Percentiles rank a stretch among this genome's conserved stretches.
Evolutionary conservation across 2,329 filamentous ascomycete species (phyloP).

Genomic region (Ceratocystis huliohia): DNA sequence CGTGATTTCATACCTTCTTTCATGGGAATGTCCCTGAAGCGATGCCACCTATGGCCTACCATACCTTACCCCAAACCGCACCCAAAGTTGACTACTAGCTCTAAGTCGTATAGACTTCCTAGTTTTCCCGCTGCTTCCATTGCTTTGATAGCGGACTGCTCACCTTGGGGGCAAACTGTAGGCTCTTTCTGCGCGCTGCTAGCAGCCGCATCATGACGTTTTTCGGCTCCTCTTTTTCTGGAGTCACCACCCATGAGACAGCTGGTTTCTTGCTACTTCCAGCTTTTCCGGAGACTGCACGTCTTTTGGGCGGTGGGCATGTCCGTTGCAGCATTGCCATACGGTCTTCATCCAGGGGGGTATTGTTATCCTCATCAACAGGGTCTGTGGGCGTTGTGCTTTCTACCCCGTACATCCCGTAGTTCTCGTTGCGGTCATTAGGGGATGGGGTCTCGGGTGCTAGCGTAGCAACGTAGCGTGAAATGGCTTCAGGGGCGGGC

Average conservation of each 20-base stretch:
- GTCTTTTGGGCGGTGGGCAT: conserved; percentile 24
- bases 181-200: conserved; percentile 61
- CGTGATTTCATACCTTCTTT: conserved; percentile 5
- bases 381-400: neutral
- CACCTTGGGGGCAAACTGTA: conserved; percentile 64
- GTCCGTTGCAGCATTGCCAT: conserved; percentile 31
- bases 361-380: conserved; percentile 35
- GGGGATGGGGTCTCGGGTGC: conserved; percentile 35
- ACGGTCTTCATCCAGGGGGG: conserved; percentile 27
- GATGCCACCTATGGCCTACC: no score
- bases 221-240: conserved; percentile 39
- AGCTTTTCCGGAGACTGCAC: neutral
- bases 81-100: no score
- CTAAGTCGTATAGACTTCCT: neutral
- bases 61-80: no score
- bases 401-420: conserved; percentile 26
- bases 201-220: conserved; percentile 50
- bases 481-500: conserved; percentile 43
- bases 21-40: neutral
- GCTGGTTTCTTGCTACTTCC: conserved; percentile 23
- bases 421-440: conserved; percentile 26
- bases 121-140: conserved; percentile 31
- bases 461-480: conserved; percentile 39
- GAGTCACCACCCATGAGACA: conserved; percentile 33
- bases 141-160: conserved; percentile 55